These are phyloP conservation scores for Pleurotus platypus DNA, from an alignment of 768 basidiomycete species.

Conservation along the genomic window DNA sequence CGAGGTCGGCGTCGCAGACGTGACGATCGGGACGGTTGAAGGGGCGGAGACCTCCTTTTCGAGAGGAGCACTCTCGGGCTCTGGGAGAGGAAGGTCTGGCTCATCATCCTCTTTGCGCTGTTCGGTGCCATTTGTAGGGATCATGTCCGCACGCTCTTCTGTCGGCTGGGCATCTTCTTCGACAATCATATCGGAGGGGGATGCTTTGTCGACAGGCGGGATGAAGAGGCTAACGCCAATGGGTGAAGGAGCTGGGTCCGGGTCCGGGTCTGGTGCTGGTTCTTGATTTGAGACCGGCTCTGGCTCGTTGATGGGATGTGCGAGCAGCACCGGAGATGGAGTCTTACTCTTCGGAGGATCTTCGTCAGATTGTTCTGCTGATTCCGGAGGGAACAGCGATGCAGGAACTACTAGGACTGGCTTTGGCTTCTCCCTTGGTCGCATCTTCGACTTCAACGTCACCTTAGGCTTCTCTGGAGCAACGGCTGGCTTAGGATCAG, in stretches of 20 bases:
- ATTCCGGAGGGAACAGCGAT: constrained; percentile 21
- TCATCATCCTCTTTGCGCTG: no score
- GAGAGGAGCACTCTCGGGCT: no score
- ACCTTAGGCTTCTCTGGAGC: constrained; percentile 17
- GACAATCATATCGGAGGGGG: no score
- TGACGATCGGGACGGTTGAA: no score
- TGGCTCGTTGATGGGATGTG: not conserved
- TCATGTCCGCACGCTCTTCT: not conserved
- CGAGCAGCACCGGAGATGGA: not conserved
- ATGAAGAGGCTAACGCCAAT: no score
- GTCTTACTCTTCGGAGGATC: constrained; percentile 6
- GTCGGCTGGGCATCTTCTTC: no score
- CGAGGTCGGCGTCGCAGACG: no score
- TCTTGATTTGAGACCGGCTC: not conserved
- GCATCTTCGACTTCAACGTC: constrained; percentile 26
- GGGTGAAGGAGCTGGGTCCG: not conserved
- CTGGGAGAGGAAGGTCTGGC: no score
- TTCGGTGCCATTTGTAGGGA: not conserved
- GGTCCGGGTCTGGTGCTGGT: not conserved
- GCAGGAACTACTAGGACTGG: constrained; percentile 8
- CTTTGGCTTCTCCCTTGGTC: constrained; percentile 25
- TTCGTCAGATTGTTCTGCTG: constrained; percentile 18
- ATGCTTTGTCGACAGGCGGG: no score
- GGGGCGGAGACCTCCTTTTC: no score
- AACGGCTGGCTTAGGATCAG: not conserved